Evolutionary conservation across 148 eudicot species (phyloP), one percentile per base, ranked within the genome.

Genomic region (Linanthus parryae): DNA sequence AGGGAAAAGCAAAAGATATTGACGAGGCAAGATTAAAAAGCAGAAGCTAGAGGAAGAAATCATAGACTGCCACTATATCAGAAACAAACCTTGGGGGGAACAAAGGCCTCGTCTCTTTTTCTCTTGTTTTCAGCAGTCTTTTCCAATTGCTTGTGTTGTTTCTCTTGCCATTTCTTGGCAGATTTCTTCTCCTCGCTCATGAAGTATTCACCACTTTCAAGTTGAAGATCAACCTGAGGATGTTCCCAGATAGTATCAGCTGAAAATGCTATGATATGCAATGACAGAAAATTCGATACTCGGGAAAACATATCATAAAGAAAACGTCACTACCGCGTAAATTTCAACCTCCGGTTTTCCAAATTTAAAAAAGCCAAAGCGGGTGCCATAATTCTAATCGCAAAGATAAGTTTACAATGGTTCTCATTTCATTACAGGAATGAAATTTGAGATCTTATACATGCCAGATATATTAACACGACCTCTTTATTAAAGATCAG

Each of bases 171-270:
- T 49, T 78, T 73, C 78, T 86, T 86, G 22, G 83, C 87, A 0
- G 73, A 67, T 62, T 86, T 91, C 74, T 73, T 81, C 61, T 83
- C 52, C 58, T 83, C 95, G 59, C 86, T 78, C 64, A 81, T 69
- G 69, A 91, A 91, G 80, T 81, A 91, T 58, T 86, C 95, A 26
- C 94, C 98, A 63, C 67, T 81, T 65, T 81, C 97, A 68, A 91
- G 75, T 83, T 78, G 82, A 62, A 70, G 25, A 56, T 91, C 97
- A 51, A 80, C 59, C 95, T 90, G 69, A 60, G 52, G 31, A 37
- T 19, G 58, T 46, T 46, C 7, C 14, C 18, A 10, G 42, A 24
- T 9, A 29, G 9, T 30, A 10, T 5, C 1, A 14, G 44, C 8
- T 25, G 15, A 39, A 29, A 23, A 3, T 30, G 28, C 11, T 16